Evolutionary conservation across 495 filamentous ascomycete genomes (phyloP).

Genomic region (Aspergillus diversus): DNA sequence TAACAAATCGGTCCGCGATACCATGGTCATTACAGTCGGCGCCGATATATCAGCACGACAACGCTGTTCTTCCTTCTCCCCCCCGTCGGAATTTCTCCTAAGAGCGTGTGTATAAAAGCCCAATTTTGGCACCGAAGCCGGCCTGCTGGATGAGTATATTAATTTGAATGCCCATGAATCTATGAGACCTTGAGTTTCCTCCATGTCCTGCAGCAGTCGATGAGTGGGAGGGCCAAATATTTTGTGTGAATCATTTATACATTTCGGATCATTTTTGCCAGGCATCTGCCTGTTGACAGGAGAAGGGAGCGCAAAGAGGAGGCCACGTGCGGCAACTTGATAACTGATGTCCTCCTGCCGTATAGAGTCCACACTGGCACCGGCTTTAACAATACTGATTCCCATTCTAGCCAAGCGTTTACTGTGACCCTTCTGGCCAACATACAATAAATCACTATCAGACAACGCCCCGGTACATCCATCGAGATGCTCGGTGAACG

Average conservation of each 20-base stretch:
- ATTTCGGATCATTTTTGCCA: constrained; percentile 31
- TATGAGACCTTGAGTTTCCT: constrained; percentile 74
- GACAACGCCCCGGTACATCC: constrained; percentile 83
- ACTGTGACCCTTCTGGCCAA: constrained; percentile 33
- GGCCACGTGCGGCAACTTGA: constrained; percentile 80
- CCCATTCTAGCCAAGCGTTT: constrained; percentile 36
- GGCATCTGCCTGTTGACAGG: constrained; percentile 71
- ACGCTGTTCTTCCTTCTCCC: constrained; percentile 12
- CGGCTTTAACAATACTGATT: constrained; percentile 45
- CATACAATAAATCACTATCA: constrained; percentile 79
- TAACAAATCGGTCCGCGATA: constrained; percentile 72
- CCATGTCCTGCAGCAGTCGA: constrained; percentile 74
- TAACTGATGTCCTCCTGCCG: constrained; percentile 93
- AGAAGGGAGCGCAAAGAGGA: constrained; percentile 79
- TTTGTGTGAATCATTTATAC: constrained; percentile 62
- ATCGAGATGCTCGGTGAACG: constrained; percentile 65
- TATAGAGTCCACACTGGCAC: constrained; percentile 67
- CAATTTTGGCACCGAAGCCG: constrained; percentile 34
- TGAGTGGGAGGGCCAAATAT: constrained; percentile 87
- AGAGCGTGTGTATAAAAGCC: constrained; percentile 29
- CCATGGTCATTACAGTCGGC: constrained; percentile 52
- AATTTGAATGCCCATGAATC: constrained; percentile 62
- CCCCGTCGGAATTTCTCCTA: constrained; percentile 26
- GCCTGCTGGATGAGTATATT: constrained; percentile 29
- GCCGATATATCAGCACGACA: constrained; percentile 38